These are phyloP conservation scores for Aureobasidium vineae DNA, from an alignment of 2,329 filamentous ascomycete genomes.

Conservation along the genomic window DNA sequence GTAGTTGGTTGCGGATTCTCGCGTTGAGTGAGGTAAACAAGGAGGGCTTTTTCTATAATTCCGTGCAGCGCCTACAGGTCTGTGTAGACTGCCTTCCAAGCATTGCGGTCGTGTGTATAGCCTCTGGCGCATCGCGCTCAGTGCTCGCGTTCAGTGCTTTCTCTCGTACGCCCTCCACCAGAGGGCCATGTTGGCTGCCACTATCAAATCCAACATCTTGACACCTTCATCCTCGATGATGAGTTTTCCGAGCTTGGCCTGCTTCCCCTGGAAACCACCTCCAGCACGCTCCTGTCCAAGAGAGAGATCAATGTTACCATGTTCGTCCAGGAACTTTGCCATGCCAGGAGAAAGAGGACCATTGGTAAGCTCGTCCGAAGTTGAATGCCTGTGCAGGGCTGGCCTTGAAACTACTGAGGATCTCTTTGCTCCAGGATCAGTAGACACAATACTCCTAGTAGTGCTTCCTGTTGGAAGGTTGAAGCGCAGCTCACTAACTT, in stretches of 20 bases:
- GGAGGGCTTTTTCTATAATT: neutral
- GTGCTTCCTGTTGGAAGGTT: slow-evolving; percentile 61
- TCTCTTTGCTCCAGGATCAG: slow-evolving; percentile 17
- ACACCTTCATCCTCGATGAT: slow-evolving; percentile 85
- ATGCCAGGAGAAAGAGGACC: neutral
- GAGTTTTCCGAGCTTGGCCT: slow-evolving; percentile 90
- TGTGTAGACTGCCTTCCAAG: neutral
- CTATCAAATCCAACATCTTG: slow-evolving; percentile 90
- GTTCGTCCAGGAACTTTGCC: slow-evolving; percentile 31
- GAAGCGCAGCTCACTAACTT: slow-evolving; percentile 83
- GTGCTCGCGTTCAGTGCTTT: slow-evolving; percentile 26
- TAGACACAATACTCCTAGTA: neutral
- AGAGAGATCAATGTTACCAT: slow-evolving; percentile 63
- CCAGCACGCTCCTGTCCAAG: slow-evolving; percentile 81
- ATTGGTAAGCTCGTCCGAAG: slow-evolving; percentile 20
- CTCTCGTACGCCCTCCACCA: slow-evolving; percentile 88
- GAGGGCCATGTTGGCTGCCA: slow-evolving; percentile 85
- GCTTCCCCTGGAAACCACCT: slow-evolving; percentile 78
- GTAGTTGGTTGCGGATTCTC: neutral
- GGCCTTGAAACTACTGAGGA: slow-evolving; percentile 2
- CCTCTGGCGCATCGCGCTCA: slow-evolving; percentile 11
- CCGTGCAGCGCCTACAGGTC: neutral
- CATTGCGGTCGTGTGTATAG: neutral
- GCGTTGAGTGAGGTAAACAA: slow-evolving; percentile 1
- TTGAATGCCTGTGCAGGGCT: neutral